These are phyloP conservation scores for Dictyostelium capitatum DNA, from an alignment of 78 protist species.

Conservation along the genomic window DNA sequence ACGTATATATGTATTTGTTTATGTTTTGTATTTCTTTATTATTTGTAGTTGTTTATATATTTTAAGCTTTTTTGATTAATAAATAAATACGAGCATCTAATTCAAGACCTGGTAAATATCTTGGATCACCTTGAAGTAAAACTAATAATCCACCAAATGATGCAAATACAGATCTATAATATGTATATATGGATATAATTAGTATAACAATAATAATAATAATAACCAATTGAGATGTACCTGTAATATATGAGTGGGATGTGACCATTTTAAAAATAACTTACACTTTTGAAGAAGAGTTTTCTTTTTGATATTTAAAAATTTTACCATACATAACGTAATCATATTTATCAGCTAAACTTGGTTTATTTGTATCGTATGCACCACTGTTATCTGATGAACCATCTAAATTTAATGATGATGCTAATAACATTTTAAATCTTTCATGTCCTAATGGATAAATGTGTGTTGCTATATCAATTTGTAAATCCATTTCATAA, in stretches of 20 bases:
- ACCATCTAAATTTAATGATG: conserved; percentile 88
- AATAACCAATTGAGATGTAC: too few species aligned
- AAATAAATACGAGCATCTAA: conserved; percentile 76
- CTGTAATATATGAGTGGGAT: too few species aligned
- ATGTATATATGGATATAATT: background rate
- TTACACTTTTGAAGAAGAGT: conserved; percentile 80
- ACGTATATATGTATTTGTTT: too few species aligned
- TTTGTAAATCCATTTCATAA: conserved; percentile 85
- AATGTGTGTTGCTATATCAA: conserved; percentile 93
- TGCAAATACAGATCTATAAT: conserved; percentile 84
- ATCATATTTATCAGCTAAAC: conserved; percentile 88
- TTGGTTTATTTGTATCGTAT: conserved; percentile 66
- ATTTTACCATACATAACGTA: conserved; percentile 95
- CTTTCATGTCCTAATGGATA: conserved; percentile 88
- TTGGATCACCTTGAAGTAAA: conserved; percentile 89
- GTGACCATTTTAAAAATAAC: too few species aligned
- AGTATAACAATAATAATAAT: too few species aligned
- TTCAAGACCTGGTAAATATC: conserved; percentile 74
- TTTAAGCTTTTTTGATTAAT: conserved; percentile 67
- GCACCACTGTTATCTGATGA: conserved; percentile 44
- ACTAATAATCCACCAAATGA: conserved; percentile 96
- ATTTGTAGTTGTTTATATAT: background rate
- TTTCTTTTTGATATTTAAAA: conserved; percentile 89
- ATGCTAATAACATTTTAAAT: conserved; percentile 89
- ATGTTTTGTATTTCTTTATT: background rate